phyloP scores from a whole-genome alignment of 2,329 filamentous ascomycete species.

The Sarocladiaceae sp. region DNA sequence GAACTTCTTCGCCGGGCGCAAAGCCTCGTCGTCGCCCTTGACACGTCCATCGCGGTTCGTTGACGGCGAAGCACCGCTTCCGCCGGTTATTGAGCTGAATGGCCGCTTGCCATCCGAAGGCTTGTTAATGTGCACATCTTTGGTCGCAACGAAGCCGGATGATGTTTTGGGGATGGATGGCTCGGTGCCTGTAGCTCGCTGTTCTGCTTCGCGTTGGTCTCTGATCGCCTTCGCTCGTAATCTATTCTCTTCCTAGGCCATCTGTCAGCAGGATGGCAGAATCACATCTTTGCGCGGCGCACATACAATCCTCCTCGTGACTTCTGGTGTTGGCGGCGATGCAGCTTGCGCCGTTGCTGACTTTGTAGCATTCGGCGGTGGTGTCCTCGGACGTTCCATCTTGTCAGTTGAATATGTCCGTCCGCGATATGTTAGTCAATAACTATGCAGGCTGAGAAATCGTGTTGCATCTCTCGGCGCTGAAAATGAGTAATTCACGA shows the following conservation, averaged over 20 bases:
- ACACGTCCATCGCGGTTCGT: constrained; percentile 67
- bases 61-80: constrained; percentile 25
- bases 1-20: constrained; percentile 81
- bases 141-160: constrained; percentile 69
- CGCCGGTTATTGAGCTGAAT: constrained; percentile 55
- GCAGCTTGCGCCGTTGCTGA: neutral
- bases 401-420: neutral
- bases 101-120: constrained; percentile 60
- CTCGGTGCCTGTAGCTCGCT: constrained; percentile 38
- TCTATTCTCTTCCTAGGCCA: constrained; percentile 72
- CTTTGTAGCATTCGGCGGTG: constrained; percentile 2
- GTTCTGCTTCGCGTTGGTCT: constrained; percentile 65
- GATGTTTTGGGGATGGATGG: constrained; percentile 44
- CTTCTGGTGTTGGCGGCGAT: constrained; percentile 13
- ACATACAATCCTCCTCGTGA: constrained; percentile 13
- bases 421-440: too few species aligned
- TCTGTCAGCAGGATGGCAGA: neutral
- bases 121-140: constrained; percentile 53
- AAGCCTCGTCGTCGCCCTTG: constrained; percentile 41
- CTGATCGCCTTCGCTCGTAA: constrained; percentile 85
- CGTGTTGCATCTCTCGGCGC: neutral
- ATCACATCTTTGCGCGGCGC: neutral
- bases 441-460: neutral
- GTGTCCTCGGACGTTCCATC: constrained; percentile 10
- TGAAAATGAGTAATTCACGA: neutral